phyloP scores from a whole-genome alignment of 1,284 basidiomycete species.

The Taiwanofungus camphoratus region DNA sequence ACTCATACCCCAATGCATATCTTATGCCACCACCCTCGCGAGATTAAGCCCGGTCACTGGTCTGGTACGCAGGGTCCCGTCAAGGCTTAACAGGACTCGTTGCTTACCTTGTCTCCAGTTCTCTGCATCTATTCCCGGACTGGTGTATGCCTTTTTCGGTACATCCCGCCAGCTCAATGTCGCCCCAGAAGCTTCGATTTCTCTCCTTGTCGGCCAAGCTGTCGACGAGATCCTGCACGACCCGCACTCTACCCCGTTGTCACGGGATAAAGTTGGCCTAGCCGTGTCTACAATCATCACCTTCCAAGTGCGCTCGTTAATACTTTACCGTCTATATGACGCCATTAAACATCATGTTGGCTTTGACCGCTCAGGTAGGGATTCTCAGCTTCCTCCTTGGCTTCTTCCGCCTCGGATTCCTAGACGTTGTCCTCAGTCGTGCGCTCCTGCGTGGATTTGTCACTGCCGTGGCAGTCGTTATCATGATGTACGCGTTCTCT shows the following conservation, averaged over 20 bases:
- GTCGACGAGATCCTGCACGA: slow-evolving; percentile 66
- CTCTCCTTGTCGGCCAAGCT: slow-evolving; percentile 85
- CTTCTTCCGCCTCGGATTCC: slow-evolving; percentile 85
- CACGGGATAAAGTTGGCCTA: slow-evolving; percentile 54
- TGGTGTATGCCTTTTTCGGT: slow-evolving; percentile 83
- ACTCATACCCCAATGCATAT: slow-evolving; percentile 89
- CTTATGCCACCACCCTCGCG: slow-evolving; percentile 85
- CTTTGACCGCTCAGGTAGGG: slow-evolving; percentile 52
- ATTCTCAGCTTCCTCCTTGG: slow-evolving; percentile 84
- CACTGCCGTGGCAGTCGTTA: slow-evolving; percentile 72
- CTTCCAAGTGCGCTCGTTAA: slow-evolving; percentile 56
- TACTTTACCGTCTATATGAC: background rate
- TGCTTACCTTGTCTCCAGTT: slow-evolving; percentile 38
- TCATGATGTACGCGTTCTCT: slow-evolving; percentile 52
- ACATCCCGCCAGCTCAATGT: slow-evolving; percentile 80
- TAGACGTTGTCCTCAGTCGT: slow-evolving; percentile 91
- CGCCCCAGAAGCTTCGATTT: slow-evolving; percentile 87
- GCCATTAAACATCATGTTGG: background rate
- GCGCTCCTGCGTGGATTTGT: slow-evolving; percentile 87
- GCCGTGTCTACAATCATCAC: slow-evolving; percentile 74
- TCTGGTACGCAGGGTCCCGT: slow-evolving; percentile 50
- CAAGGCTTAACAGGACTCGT: background rate
- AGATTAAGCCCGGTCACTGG: slow-evolving; percentile 79
- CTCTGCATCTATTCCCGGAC: slow-evolving; percentile 74
- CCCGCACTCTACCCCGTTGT: slow-evolving; percentile 38